phyloP scores from a whole-genome alignment of 225 moss, liverwort and hornwort species.

The Marchantia polymorpha region DNA sequence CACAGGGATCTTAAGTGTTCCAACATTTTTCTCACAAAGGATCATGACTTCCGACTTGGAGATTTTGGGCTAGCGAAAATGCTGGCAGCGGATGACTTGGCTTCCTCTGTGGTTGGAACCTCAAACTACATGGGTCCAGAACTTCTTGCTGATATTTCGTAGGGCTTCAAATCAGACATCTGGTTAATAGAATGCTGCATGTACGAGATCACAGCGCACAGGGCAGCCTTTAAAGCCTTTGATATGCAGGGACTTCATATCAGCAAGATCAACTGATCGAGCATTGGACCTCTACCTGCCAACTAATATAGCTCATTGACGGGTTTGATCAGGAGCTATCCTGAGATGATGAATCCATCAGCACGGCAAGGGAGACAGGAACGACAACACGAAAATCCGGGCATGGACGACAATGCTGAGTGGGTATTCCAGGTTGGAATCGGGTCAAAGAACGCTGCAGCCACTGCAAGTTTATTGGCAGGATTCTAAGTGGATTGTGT shows the following conservation, averaged over 20 bases:
- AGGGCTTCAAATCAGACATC: conserved; percentile 98
- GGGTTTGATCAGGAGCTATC: too few relatives aligned
- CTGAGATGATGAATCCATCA: too few relatives aligned
- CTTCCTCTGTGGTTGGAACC: conserved; percentile 81
- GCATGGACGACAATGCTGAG: too few relatives aligned
- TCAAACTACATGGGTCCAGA: conserved; percentile 99
- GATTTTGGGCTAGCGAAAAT: conserved; percentile 61
- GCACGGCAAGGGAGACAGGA: too few relatives aligned
- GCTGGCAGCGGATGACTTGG: conserved; percentile 56
- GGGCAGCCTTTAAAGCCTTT: conserved; percentile 98
- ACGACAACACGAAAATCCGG: too few relatives aligned
- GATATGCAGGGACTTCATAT: conserved; percentile 99
- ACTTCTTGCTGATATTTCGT: conserved; percentile 94
- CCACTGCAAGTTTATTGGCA: too few relatives aligned
- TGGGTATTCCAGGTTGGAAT: too few relatives aligned
- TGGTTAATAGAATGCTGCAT: conserved; percentile 97
- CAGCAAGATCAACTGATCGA: conserved; percentile 97
- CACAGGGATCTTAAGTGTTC: conserved; percentile 64
- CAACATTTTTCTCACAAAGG: conserved; percentile 62
- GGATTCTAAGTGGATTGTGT: too few relatives aligned
- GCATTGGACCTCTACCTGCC: conserved; percentile 91
- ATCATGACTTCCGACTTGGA: conserved; percentile 57
- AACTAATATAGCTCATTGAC: conserved; percentile 88
- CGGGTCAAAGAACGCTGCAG: too few relatives aligned
- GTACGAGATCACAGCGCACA: conserved; percentile 99